Evolutionary conservation across 1,284 basidiomycete genomes (phyloP).

Genomic region (Golubevia pallescens): DNA sequence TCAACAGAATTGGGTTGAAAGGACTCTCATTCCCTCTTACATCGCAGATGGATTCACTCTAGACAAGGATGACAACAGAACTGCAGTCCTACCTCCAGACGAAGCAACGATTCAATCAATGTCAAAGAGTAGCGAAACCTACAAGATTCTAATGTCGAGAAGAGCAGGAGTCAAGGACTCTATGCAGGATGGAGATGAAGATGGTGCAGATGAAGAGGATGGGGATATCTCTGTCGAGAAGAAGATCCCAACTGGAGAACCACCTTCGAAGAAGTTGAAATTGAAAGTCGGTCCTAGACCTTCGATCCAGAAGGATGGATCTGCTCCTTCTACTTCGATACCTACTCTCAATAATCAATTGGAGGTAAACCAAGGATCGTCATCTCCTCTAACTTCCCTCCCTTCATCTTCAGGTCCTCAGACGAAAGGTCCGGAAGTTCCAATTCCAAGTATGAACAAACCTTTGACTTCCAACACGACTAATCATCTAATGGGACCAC

Average conservation of each 20-base stretch:
- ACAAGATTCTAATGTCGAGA: not conserved
- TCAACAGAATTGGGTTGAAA: conserved; percentile 33
- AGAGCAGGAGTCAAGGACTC: not conserved
- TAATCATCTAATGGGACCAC: too few species aligned
- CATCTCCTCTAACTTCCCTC: not conserved
- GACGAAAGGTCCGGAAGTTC: too few species aligned
- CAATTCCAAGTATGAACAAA: too few species aligned
- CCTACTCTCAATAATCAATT: not conserved
- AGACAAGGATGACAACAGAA: conserved; percentile 52
- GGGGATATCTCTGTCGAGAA: too few species aligned
- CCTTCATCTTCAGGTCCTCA: not conserved
- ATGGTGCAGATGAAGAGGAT: not conserved
- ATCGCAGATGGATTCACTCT: conserved; percentile 57
- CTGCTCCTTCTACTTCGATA: not conserved
- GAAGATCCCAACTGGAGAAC: not conserved
- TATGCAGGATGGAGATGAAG: not conserved
- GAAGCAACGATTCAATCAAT: not conserved
- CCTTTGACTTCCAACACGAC: too few species aligned
- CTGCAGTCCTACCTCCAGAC: conserved; percentile 42
- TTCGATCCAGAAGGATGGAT: not conserved
- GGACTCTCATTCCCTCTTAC: conserved; percentile 41
- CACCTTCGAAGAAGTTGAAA: not conserved
- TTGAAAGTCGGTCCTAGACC: not conserved
- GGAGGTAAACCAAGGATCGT: not conserved
- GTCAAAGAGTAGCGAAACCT: not conserved